Percentiles rank a stretch among this genome's conserved stretches.
These are phyloP conservation scores for Geotrichum bryndzae DNA, from an alignment of 1,139 yeast genomes.

Conservation along the genomic window DNA sequence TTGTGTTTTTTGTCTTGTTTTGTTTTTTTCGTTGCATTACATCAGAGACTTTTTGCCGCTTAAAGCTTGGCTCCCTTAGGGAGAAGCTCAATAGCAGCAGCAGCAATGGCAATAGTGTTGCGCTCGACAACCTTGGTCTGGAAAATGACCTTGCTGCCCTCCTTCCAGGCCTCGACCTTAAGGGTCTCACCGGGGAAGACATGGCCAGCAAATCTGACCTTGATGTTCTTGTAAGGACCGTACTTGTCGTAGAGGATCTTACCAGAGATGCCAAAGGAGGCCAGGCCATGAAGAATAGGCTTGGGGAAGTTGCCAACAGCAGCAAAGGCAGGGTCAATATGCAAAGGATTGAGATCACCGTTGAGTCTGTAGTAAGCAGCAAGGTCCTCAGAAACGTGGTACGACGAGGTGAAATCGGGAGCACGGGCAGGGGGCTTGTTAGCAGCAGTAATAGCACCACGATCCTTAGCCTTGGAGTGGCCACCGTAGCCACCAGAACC, in stretches of 20 bases:
- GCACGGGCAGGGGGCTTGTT: conserved; percentile 58
- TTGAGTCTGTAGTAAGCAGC: conserved; percentile 89
- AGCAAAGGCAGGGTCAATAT: conserved; percentile 88
- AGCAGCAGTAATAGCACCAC: conserved; percentile 54
- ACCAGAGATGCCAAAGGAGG: conserved; percentile 77
- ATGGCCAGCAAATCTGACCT: conserved; percentile 84
- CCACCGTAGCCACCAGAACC: conserved; percentile 58
- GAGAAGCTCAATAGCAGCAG: conserved; percentile 73
- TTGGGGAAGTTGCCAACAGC: conserved; percentile 77
- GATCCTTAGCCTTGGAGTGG: conserved; percentile 49
- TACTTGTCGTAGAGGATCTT: conserved; percentile 71
- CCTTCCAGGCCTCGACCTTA: conserved; percentile 77
- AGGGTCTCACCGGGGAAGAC: conserved; percentile 97
- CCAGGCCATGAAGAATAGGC: conserved; percentile 92
- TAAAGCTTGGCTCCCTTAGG: too few species aligned
- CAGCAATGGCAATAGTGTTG: conserved; percentile 70
- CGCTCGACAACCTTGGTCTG: conserved; percentile 81
- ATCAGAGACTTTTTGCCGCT: too few species aligned
- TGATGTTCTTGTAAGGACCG: conserved; percentile 79
- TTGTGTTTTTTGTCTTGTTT: too few species aligned
- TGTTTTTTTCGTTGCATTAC: too few species aligned
- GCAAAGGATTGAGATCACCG: conserved; percentile 93
- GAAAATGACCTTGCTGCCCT: conserved; percentile 53
- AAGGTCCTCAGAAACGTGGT: conserved; percentile 62
- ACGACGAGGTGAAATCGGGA: conserved; percentile 63